Evolutionary conservation across 257 asterid species (phyloP).

Genomic region (Buddleja alternifolia): DNA sequence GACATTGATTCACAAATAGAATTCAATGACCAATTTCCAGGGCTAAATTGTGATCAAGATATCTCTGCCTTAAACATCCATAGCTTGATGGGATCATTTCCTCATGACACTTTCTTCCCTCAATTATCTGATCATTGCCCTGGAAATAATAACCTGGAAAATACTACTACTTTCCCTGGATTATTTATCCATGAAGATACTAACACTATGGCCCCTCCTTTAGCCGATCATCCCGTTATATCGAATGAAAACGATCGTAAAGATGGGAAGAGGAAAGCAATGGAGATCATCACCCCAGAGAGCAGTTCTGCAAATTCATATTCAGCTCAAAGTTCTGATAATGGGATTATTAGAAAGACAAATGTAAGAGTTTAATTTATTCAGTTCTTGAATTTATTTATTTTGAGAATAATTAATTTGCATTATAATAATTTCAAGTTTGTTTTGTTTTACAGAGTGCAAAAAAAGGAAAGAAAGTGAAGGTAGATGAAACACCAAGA

Average conservation of each 20-base stretch:
- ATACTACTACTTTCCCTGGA: conserved; percentile 35
- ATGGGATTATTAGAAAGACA: conserved; percentile 38
- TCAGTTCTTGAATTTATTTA: not conserved
- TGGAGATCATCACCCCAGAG: conserved; percentile 40
- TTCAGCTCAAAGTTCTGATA: conserved; percentile 57
- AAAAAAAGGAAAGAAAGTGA: conserved; percentile 54
- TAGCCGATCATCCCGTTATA: conserved; percentile 22
- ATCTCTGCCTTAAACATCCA: conserved; percentile 35
- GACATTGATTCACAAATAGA: conserved; percentile 53
- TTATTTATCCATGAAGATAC: conserved; percentile 29
- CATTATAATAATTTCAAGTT: not conserved
- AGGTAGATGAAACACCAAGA: conserved; percentile 47
- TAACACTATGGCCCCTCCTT: conserved; percentile 11
- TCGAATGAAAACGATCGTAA: conserved; percentile 23
- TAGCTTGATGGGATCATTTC: conserved; percentile 37
- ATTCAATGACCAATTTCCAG: conserved; percentile 44
- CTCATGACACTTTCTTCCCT: conserved; percentile 33
- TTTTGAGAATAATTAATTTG: not conserved
- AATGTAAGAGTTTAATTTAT: conserved; percentile 34
- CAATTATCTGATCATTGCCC: conserved; percentile 36
- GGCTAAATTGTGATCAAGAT: conserved; percentile 34
- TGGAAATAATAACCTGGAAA: conserved; percentile 38
- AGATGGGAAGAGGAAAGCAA: conserved; percentile 52
- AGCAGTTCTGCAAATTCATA: conserved; percentile 34
- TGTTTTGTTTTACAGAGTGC: conserved; percentile 31